Conservation (phyloP, 768 basidiomycete genomes). For the Phanerochaete sordida region DNA sequence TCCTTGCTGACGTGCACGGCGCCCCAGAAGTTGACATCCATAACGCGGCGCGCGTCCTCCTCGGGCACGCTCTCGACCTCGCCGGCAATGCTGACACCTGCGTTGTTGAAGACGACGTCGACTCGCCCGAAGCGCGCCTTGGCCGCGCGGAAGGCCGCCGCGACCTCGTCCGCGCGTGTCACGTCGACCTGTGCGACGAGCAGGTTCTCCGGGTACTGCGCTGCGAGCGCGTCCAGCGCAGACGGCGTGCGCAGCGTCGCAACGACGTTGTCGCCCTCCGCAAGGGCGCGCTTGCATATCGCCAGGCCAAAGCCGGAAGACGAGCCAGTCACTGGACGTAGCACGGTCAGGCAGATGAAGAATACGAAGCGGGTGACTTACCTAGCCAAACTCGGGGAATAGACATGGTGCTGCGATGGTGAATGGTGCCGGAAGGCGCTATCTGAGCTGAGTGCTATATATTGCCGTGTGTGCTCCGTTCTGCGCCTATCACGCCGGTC, state of each 20-base stretch:
- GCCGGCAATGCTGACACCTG: conserved; percentile 26
- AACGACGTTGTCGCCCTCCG: conserved; percentile 36
- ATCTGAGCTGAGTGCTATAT: no score
- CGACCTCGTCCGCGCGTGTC: no score
- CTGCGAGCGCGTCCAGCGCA: conserved; percentile 18
- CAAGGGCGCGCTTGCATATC: conserved; percentile 31
- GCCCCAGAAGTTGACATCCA: conserved; percentile 33
- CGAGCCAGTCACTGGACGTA: conserved; percentile 35
- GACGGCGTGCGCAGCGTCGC: conserved; percentile 36
- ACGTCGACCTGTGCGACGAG: no score
- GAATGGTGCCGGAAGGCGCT: no score
- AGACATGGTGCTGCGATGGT: no score
- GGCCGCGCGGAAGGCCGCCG: conserved; percentile 30
- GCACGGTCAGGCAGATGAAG: no score
- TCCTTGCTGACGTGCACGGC: conserved; percentile 15
- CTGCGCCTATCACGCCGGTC: no score
- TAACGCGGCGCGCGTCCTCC: conserved; percentile 30
- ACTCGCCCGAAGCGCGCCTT: conserved; percentile 37
- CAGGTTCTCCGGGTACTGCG: conserved; percentile 30
- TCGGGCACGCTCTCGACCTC: conserved; percentile 37
- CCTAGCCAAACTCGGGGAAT: no score
- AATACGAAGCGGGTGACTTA: no score
- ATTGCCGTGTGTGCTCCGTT: no score
- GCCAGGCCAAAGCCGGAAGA: conserved; percentile 36
- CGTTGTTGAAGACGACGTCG: conserved; percentile 47